Base-by-base conservation (phyloP, 768 basidiomycete genomes). In the Lentinula sp. region DNA sequence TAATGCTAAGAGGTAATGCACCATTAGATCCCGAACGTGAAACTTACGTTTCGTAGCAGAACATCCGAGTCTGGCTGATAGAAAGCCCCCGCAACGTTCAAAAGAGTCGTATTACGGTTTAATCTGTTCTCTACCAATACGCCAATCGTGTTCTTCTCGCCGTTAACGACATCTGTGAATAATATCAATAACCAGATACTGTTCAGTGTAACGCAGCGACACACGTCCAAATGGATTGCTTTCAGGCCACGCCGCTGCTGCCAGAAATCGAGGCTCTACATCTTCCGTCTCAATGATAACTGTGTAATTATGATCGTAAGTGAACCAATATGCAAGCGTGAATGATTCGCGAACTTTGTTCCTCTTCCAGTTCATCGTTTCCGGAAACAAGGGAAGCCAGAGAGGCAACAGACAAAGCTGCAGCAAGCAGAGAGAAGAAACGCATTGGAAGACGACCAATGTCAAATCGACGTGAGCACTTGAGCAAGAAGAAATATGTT, bases 51-150 rank as follows among this genome's bases (percentile, higher is more conserved):
- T 74, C 90, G 91, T 59, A 93, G 70, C 55, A 93, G 68, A 8
- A 71, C 74, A 62, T 85, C 78, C 3, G 82, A 84, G 50, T 87
- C 83, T 5, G 87, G 79, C 65, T 90, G 75, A 63, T 84, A 82
- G 66, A 93, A 76, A 39, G 89, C 86, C 46, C 88, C 91, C 57
- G 82, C 80, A 61, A 90, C 78, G 66, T 74, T 80, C 62, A 84
- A 70, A 16, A 93, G 74, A 2, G 89, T 90, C 53, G 89, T 78
- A 64, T 92, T 90, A 66, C 79, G 80, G 65, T 82, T 82, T 10
- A 88, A 87, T 71, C 83, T 88, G 73, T 91, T 94, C 72, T 91
- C 90, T 12, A 93, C 78, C 32, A 78, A 72, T 53, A 94, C 72
- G 28, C 73, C 73, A 37, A 94, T 74, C 36, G 80, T 74, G 69